Percentiles rank a stretch among this genome's conserved stretches.
phyloP scores from a whole-genome alignment of 1,284 basidiomycete genomes.

The Cryptococcus sp. region DNA sequence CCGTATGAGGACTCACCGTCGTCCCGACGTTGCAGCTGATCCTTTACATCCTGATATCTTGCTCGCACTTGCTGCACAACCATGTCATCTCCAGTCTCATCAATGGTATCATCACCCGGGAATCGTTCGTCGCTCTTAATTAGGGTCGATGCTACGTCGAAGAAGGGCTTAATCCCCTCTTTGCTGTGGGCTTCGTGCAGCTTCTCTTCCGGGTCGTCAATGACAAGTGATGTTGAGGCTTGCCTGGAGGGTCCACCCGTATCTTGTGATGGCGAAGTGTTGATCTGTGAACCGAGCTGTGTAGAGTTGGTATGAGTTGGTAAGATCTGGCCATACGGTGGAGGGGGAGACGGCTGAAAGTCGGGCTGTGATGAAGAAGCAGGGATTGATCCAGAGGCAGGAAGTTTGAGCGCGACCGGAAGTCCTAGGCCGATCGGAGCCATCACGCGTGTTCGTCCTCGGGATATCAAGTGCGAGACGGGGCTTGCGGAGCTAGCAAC shows the following conservation, averaged over 20 bases:
- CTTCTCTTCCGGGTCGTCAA: neutral
- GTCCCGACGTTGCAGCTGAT: conserved; percentile 22
- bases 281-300: neutral
- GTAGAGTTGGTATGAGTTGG: neutral
- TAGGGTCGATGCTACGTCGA: neutral
- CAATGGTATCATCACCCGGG: conserved; percentile 21
- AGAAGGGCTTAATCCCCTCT: conserved; percentile 1
- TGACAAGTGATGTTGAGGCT: conserved; percentile 1
- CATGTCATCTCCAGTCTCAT: conserved; percentile 19
- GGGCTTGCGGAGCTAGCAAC: neutral
- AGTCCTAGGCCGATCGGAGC: conserved; percentile 9
- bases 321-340: conserved; percentile 29
- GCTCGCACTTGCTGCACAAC: conserved; percentile 9
- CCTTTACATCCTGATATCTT: conserved; percentile 18
- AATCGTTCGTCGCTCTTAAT: conserved; percentile 23
- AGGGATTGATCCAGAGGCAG: neutral
- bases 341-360: conserved; percentile 32
- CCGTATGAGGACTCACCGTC: conserved; percentile 19
- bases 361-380: neutral
- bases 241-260: conserved; percentile 12
- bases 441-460: neutral
- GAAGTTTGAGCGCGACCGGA: neutral
- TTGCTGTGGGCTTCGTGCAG: neutral
- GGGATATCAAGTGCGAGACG: neutral
- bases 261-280: conserved; percentile 16